Evolutionary conservation across 768 basidiomycete genomes (phyloP), one percentile per base, ranked within the genome.

Genomic region (Crepidotus variabilis): DNA sequence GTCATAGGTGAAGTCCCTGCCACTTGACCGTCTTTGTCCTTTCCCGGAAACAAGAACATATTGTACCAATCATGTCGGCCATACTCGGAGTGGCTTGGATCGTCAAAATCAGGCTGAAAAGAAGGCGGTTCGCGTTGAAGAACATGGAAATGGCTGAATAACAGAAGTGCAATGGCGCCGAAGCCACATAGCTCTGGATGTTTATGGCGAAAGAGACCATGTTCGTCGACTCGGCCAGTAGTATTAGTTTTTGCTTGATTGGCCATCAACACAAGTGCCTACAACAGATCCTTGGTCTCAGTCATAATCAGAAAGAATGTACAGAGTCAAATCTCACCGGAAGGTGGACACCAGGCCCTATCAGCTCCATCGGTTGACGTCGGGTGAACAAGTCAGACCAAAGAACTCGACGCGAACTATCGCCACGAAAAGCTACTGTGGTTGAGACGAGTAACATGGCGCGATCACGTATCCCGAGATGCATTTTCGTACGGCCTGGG

Each of bases 221-320:
- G 69, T 50, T 72, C 67, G 35, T 75, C 70, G 18, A 70, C 52
- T 0, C 62, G 59, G 2, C 72, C 72, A 18, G 51, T 58, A 6
- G 65, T 60, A 58, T 72, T 75, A 36, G 65, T 61, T 57, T 74
- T 74, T n/a, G 64, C 63, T 54, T 68, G 64, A 54, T 73, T 61
- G 2, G 67, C 60, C 2, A 72, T 54, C 1, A 68, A 49, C 2
- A 57, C 61, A 5, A 73, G 61, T 7, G 67, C 68, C 72, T 72
- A 24, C 7, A 24, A 24, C 23, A 47, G 21, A 20, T 10, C 10
- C 6, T 4, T 36, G 24, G 1, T 43, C 1, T 20, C 21, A 18
- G 7, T 18, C 11, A 11, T 7, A 18, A 8, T 18, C n/a, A 49
- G 46, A 50, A 14, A 20, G 39, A 16, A 14, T 28, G 28, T 3